phyloP scores from a whole-genome alignment of 176 grass and related monocot species.

The Rhynchospora pubera region DNA sequence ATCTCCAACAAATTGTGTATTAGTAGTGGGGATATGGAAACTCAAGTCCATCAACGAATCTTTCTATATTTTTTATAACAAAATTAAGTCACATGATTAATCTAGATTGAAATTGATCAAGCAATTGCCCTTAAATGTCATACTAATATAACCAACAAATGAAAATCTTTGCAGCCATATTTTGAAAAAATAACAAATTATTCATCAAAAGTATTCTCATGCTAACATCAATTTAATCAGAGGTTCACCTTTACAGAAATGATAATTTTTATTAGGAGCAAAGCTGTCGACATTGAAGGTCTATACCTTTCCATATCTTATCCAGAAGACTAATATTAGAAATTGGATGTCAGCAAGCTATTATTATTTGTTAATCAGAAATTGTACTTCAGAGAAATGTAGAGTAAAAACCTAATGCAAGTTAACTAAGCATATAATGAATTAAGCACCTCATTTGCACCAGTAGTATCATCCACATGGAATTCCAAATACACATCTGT shows the following conservation, averaged over 20 bases:
- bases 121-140: neutral
- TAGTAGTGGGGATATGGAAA: slow-evolving; percentile 78
- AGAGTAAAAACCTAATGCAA: neutral
- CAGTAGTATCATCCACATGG: slow-evolving; percentile 96
- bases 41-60: slow-evolving; percentile 90
- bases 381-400: neutral
- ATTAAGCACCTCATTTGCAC: slow-evolving; percentile 62
- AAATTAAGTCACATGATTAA: slow-evolving; percentile 1
- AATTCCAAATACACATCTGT: slow-evolving; percentile 91
- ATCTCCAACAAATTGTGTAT: slow-evolving; percentile 77
- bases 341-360: neutral
- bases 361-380: neutral
- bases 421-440: slow-evolving; percentile 8
- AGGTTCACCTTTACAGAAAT: neutral
- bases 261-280: neutral
- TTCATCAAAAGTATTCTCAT: neutral
- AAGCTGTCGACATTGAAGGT: neutral
- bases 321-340: neutral
- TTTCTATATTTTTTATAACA: slow-evolving; percentile 45
- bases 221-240: neutral
- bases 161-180: neutral
- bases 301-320: neutral
- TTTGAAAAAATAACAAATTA: neutral
- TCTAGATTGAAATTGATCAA: neutral
- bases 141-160: neutral